phyloP scores from a whole-genome alignment of 192 early-diverging fungal genomes.

The Ambispora gerdemannii region DNA sequence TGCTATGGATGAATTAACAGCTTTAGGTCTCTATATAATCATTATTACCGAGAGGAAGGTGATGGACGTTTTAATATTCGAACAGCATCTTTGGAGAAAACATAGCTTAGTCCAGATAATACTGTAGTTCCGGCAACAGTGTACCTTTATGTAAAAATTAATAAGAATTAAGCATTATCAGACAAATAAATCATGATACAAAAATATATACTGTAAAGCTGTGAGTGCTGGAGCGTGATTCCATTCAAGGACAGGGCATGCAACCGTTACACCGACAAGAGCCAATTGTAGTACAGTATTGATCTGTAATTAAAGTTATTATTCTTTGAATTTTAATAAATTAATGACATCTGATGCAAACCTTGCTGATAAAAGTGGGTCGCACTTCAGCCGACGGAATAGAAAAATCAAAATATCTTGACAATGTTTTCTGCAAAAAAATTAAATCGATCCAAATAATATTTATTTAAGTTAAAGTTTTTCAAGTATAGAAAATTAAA shows the following conservation, averaged over 20 bases:
- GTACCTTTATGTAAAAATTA: conserved; percentile 46
- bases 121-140: conserved; percentile 76
- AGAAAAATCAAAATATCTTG: conserved; percentile 84
- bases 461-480: conserved; percentile 11
- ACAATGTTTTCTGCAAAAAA: conserved; percentile 65
- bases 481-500: neutral
- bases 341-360: conserved; percentile 14
- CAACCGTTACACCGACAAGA: conserved; percentile 73
- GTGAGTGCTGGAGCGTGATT: conserved; percentile 51
- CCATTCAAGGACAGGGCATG: conserved; percentile 69
- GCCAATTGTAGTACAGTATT: conserved; percentile 86
- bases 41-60: no score
- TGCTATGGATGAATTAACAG: no score
- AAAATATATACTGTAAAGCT: conserved; percentile 56
- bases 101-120: conserved; percentile 71
- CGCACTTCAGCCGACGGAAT: conserved; percentile 88
- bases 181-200: neutral
- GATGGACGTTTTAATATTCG: conserved; percentile 59
- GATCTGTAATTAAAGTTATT: conserved; percentile 32
- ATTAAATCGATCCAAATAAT: neutral
- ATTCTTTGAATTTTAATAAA: neutral
- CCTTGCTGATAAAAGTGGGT: conserved; percentile 85
- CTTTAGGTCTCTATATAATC: no score
- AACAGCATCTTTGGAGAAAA: conserved; percentile 71
- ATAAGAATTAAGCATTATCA: conserved; percentile 5